Evolutionary conservation across 1,139 yeast genomes (phyloP), one percentile per base, ranked within the genome.

Genomic region (Candida mesenterica): DNA sequence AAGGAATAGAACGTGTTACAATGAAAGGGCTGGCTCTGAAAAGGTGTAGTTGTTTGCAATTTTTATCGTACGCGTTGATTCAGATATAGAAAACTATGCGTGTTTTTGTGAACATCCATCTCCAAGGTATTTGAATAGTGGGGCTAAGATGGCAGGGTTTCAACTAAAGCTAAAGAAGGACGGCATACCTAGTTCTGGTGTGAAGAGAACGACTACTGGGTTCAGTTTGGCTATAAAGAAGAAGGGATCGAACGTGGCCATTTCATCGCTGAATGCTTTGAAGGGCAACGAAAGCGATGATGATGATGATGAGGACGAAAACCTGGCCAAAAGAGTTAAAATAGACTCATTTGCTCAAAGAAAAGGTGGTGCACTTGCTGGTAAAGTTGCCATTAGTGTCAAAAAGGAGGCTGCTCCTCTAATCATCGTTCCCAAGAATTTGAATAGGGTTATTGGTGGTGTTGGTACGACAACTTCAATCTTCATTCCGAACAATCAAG

Each of bases 161-260:
- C 58, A 50, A 48, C 43, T 63, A 18, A 62, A 50, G 32, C 46
- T 61, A 37, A 58, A 48, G 43, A 46, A 37, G 28, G 25, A 30
- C 12, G 28, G 37, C 12, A 32, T 31, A 14, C 35, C 36, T 17
- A 44, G 39, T 20, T 35, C 32, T 4, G 31, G 24, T 18, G 34
- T 36, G 7, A 32, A 30, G 4, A 32, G 35, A 31, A 37, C 33
- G 17, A 9, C 33, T 10, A 26, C 17, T 23, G 25, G 27, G 10
- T 14, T 22, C 22, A 13, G 28, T 9, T 8, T 28, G 6, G 32
- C 6, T 12, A 22, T 8, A 57, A 53, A n/a, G 54, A 49, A 19
- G 49, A 45, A 8, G 52, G 48, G 12, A 26, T 20, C 23, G 24
- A 28, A 12, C 22, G 9, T 14, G 23, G 30, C 16, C 31, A 23